A percentile compares a stretch with the other conserved stretches of the same genome.
Conservation (phyloP, 2,329 filamentous ascomycete genomes). For the Microthyrium microscopicum region DNA sequence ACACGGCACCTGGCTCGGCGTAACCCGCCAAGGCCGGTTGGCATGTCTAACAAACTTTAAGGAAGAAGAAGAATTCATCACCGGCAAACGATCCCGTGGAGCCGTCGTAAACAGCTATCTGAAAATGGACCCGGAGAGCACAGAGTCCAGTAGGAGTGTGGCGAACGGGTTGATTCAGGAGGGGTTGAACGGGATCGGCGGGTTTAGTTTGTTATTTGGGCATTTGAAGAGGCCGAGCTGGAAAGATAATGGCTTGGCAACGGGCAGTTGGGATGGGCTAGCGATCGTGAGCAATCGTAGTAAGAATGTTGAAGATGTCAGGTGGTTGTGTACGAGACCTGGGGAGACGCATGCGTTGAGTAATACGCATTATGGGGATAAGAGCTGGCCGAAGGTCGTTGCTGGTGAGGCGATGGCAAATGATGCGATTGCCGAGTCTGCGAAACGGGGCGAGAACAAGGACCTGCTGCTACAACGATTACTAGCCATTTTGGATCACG, state of each 20-base stretch:
- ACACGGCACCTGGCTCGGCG: constrained; percentile 48
- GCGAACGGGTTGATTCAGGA: constrained; percentile 37
- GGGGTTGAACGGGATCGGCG: constrained; percentile 40
- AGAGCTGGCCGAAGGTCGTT: constrained; percentile 44
- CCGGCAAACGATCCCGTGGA: constrained; percentile 36
- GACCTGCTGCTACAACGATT: constrained; percentile 34
- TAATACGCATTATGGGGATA: constrained; percentile 43
- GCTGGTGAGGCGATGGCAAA: constrained; percentile 38
- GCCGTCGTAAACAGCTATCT: constrained; percentile 45
- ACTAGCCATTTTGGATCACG: constrained; percentile 34
- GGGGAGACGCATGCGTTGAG: constrained; percentile 42
- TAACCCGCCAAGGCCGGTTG: constrained; percentile 42
- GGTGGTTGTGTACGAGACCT: constrained; percentile 31
- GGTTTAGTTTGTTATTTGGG: constrained; percentile 46
- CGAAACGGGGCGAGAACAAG: constrained; percentile 25
- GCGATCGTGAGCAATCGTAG: constrained; percentile 48
- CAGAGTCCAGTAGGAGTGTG: constrained; percentile 32
- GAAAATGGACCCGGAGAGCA: constrained; percentile 23
- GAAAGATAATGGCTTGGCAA: constrained; percentile 10
- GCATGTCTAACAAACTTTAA: constrained; percentile 50
- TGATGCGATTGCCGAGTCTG: constrained; percentile 30
- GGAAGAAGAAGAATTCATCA: constrained; percentile 30
- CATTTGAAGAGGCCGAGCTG: constrained; percentile 22
- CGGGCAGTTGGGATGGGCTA: constrained; percentile 24
- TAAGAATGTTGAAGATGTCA: constrained; percentile 30